Conservation (phyloP, 768 basidiomycete species). For the Mycena indigotica region DNA sequence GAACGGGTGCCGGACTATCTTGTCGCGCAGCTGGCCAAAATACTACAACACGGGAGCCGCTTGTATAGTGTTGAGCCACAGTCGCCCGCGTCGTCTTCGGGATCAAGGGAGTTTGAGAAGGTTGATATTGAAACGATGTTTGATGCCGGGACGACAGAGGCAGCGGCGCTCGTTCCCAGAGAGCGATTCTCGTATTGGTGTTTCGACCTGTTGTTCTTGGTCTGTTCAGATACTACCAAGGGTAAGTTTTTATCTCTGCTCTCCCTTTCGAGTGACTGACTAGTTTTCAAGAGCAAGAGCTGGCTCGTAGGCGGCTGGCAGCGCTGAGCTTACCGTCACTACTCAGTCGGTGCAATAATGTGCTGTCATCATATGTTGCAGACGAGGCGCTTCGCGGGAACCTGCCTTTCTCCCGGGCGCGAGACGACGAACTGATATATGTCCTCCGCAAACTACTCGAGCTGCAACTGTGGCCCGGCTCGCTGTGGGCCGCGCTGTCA, state of each 20-base stretch:
- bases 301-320: conserved; percentile 66
- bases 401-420: conserved; percentile 82
- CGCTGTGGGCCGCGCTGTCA: conserved; percentile 75
- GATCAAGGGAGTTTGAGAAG: conserved; percentile 33
- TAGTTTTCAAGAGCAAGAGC: conserved; percentile 55
- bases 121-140: conserved; percentile 39
- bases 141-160: conserved; percentile 62
- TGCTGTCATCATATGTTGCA: conserved; percentile 74
- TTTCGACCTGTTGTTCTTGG: conserved; percentile 80
- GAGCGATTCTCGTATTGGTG: conserved; percentile 94
- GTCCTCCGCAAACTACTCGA: conserved; percentile 75
- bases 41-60: conserved; percentile 72
- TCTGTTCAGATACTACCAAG: conserved; percentile 68
- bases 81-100: conserved; percentile 20
- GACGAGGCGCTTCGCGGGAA: conserved; percentile 85
- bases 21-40: conserved; percentile 65
- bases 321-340: conserved; percentile 71
- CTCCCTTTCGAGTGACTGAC: not conserved
- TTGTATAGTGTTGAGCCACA: conserved; percentile 46
- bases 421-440: conserved; percentile 90
- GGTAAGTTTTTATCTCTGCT: conserved; percentile 41
- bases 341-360: conserved; percentile 71
- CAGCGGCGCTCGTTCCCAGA: conserved; percentile 58
- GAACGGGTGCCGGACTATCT: conserved; percentile 70
- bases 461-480: conserved; percentile 73